Evolutionary conservation across 345 rosid species (phyloP), one percentile per base, ranked within the genome.

Genomic region (Lumnitzera racemosa): DNA sequence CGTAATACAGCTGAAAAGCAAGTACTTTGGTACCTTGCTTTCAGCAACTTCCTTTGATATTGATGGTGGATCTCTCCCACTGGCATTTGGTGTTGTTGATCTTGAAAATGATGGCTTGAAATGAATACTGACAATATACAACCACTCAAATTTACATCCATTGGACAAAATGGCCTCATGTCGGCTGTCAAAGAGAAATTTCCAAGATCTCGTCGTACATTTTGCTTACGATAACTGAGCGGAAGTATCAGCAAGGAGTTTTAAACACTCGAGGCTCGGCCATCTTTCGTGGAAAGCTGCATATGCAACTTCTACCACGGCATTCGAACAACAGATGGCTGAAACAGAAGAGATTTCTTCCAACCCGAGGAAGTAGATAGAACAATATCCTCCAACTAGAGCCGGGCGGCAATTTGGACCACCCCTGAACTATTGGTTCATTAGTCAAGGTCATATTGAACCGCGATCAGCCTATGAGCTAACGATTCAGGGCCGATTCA

Each of bases 251-350:
- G 82, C 49, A 74, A 71, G 61, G 80, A 74, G 64, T 78, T 80
- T 20, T 73, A 83, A 73, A 65, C 80, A 83, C 74, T 64, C 83
- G 6, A 71, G 82, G 63, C 76, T 83, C 20, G 67, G 64, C 17
- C 67, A 76, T 67, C 77, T 83, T 69, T 70, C 81, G 46, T 80
- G 82, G 77, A 80, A 78, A 74, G 89, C 86, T 56, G 89, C 82
- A 24, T 72, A 66, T 67, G 80, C 82, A 31, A 70, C 80, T 17
- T 76, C 80, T 20, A 51, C 52, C n/a, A 49, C 58, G 62, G 72
- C 53, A 66, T 83, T 81, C 61, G 72, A 73, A 63, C 79, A 74
- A 65, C 80, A 69, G 70, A 67, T 78, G 82, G 68, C 60, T 55
- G 83, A 80, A 63, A 68, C 78, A 29, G 72, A 75, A 60, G 80